Evolutionary conservation across 331 rosid species (phyloP), one percentile per base, ranked within the genome.

Genomic region (Phaseolus coccineus): DNA sequence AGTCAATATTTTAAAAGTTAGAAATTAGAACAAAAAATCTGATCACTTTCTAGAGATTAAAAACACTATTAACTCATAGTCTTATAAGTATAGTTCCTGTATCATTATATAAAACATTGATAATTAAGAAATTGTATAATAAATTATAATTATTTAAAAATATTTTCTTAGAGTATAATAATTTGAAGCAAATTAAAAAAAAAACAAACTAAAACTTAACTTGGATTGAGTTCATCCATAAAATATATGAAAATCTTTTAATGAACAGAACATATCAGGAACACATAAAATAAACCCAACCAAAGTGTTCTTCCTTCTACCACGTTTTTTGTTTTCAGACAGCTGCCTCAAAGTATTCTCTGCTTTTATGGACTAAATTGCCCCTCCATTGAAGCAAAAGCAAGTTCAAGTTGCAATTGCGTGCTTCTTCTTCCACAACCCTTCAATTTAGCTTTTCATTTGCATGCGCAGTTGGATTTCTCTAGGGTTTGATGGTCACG

Each of bases 381-480:
- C 82, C 46, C 63, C 48, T 77, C 3, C 22, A 31, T 44, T 9
- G 28, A 30, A 53, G 56, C 65, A 25, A 59, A 48, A 58, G 2
- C 65, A 58, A 15, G 62, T 70, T 67, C 9, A 40, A 40, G 82
- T 48, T 28, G 62, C 27, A 53, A 80, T 53, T 55, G 52, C 39
- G 25, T 73, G 14, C 51, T 10, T 48, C 35, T 64, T 13, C 48
- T 56, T 61, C 8, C 74, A 46, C 19, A 80, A 52, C 70, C 83
- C 85, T 71, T 56, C 61, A 19, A 55, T 55, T 74, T 57, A 28
- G 14, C 39, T 58, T 27, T 12, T 61, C 67, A 14, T 7, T 70
- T 79, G 73, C 62, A 73, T 58, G 84, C 87, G 72, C 87, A 78
- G 82, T 16, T 85, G 81, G 33, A 51, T 50, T 77, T 83, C 78